These are phyloP conservation scores for Blechomonas ayalai DNA, from an alignment of 208 protist genomes.

Conservation along the genomic window DNA sequence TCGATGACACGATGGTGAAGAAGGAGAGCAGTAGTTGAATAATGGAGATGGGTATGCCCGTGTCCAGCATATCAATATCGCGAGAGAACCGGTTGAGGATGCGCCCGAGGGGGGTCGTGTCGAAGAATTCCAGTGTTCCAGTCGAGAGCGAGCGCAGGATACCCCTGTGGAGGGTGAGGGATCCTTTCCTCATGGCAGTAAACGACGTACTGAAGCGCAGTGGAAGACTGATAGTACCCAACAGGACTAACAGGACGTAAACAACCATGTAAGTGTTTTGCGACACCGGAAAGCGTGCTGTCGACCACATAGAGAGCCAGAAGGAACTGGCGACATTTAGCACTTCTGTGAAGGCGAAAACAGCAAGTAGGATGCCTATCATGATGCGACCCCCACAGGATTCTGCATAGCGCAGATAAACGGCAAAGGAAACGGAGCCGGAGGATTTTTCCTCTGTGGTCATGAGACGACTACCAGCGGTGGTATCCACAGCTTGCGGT, in stretches of 20 bases:
- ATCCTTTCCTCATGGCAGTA: constrained; percentile 20
- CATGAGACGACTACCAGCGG: constrained; percentile 29
- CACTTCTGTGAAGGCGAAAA: constrained; percentile 51
- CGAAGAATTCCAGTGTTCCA: constrained; percentile 90
- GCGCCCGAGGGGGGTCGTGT: constrained; percentile 91
- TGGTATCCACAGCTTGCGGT: no score
- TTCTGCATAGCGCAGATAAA: constrained; percentile 57
- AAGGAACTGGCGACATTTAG: constrained; percentile 23
- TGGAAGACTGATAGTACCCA: constrained; percentile 23
- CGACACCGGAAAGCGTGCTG: constrained; percentile 4
- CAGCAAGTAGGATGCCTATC: constrained; percentile 32
- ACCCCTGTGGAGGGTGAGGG: constrained; percentile 30
- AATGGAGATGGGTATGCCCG: constrained; percentile 33
- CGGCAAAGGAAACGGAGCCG: constrained; percentile 39
- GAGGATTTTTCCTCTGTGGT: constrained; percentile 47
- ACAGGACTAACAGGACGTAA: constrained; percentile 27
- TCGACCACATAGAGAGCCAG: constrained; percentile 77
- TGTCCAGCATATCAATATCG: constrained; percentile 84
- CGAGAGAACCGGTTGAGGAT: constrained; percentile 94
- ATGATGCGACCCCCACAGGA: constrained; percentile 33
- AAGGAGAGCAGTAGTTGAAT: constrained; percentile 56
- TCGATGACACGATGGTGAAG: constrained; percentile 41
- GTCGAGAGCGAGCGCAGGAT: constrained; percentile 43
- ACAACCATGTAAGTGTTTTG: constrained; percentile 28
- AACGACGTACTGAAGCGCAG: constrained; percentile 31